These are phyloP conservation scores for Lithocarpus polystachyus DNA, from an alignment of 306 rosid species.

Conservation along the genomic window DNA sequence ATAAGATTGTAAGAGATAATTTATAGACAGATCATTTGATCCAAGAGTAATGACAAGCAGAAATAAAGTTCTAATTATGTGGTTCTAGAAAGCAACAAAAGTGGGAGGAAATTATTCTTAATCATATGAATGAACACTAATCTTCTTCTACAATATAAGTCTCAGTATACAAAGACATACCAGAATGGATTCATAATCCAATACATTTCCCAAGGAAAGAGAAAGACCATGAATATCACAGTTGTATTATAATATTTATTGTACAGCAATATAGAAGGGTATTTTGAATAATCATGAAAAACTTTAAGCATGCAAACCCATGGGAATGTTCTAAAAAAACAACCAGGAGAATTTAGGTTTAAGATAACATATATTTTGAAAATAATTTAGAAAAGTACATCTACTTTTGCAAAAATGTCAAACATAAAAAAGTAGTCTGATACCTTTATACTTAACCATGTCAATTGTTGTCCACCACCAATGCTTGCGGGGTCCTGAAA, in stretches of 20 bases:
- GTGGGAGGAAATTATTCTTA: too few relatives aligned
- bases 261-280: too few relatives aligned
- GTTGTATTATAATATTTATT: too few relatives aligned
- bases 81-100: neutral
- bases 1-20: neutral
- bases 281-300: neutral
- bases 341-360: neutral
- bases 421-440: neutral
- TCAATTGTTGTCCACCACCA: slow-evolving; percentile 82
- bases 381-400: neutral
- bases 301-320: neutral
- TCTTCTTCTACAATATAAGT: too few relatives aligned
- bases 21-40: neutral
- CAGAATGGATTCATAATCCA: too few relatives aligned
- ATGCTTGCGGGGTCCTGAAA: slow-evolving; percentile 81
- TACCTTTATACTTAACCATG: slow-evolving; percentile 29
- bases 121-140: too few relatives aligned
- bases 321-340: neutral
- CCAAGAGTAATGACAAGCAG: neutral
- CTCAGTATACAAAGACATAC: too few relatives aligned
- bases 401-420: neutral
- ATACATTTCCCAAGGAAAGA: too few relatives aligned
- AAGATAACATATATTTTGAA: neutral
- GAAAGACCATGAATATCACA: neutral
- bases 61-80: neutral